Evolutionary conservation across 2,329 filamentous ascomycete species (phyloP), one percentile per base, ranked within the genome.

Genomic region (Diaporthe capsici): DNA sequence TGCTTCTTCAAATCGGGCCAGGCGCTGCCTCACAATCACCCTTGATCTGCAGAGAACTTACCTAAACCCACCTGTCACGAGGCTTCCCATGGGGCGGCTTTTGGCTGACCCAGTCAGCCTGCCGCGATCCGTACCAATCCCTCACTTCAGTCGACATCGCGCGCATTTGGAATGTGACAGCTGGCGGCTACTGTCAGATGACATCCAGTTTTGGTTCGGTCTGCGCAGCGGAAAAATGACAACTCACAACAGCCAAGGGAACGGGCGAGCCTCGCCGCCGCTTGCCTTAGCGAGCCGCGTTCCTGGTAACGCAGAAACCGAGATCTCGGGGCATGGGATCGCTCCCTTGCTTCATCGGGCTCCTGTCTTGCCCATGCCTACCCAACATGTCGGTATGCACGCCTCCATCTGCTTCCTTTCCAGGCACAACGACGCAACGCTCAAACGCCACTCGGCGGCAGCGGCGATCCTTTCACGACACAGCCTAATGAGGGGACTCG

Each of bases 161-260:
- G 65, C 65, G n/a, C 31, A 70, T 70, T 70, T 70, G 65, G 47
- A 70, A 57, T 65, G 71, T 65, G 47, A 55, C 71, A 73, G 71
- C 47, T 53, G 58, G 34, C 34, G 25, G 22, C 47, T 49, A 73
- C 71, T 47, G 58, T 63, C 57, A 55, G 58, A 63, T 65, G 71
- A 65, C 47, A 9, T 28, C 47, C 47, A 53, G 31, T 20, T 67
- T 34, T 34, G 55, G 44, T 61, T 53, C 47, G 58, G 71, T 42
- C 57, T 39, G 65, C 47, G 47, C 65, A 28, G 47, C 22, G 44
- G 28, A 20, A 67, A 75, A 65, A 44, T 75, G 73, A 75, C 68
- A 75, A 53, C 68, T 75, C 73, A 75, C 68, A 75, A 72, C 20
- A 20, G 53, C 28, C 55, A 55, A 72, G 65, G n/a, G 65, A 53